Evolutionary conservation across 2,329 filamentous ascomycete genomes (phyloP).

Genomic region (Hysterium pulicare): DNA sequence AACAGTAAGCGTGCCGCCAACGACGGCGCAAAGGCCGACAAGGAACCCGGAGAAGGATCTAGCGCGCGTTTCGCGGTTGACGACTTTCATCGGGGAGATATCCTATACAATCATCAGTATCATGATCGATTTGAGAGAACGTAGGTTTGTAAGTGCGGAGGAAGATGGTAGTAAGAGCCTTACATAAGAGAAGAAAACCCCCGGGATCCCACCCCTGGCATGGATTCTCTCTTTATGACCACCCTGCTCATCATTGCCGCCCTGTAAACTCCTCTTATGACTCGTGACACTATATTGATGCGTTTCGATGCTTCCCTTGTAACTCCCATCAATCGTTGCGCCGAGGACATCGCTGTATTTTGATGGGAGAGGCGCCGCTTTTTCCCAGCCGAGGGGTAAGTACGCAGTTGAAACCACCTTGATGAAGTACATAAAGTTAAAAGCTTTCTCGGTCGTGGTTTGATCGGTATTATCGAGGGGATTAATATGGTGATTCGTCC

Average conservation of each 20-base stretch:
- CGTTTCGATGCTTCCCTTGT: constrained; percentile 86
- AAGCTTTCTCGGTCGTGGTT: constrained; percentile 74
- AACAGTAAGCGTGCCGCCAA: constrained; percentile 92
- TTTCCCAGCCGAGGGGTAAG: constrained; percentile 84
- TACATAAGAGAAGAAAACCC: constrained; percentile 97
- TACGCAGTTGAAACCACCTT: constrained; percentile 98
- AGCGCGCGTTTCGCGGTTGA: constrained; percentile 86
- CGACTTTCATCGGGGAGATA: constrained; percentile 99
- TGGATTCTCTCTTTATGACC: constrained; percentile 92
- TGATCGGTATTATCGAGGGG: constrained; percentile 81
- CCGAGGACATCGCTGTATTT: constrained; percentile 52
- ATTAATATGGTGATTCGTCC: constrained; percentile 89
- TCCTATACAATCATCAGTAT: constrained; percentile 56
- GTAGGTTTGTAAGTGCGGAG: too few relatives aligned
- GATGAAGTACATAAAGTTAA: constrained; percentile 98
- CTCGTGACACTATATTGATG: constrained; percentile 98
- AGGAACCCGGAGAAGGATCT: constrained; percentile 93
- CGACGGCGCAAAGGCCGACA: constrained; percentile 88
- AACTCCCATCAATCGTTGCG: constrained; percentile 46
- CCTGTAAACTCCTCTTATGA: constrained; percentile 82
- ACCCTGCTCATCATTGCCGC: constrained; percentile 79
- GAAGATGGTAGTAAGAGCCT: constrained; percentile 40
- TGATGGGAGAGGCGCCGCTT: constrained; percentile 37
- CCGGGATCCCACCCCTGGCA: constrained; percentile 86
- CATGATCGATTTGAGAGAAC: too few relatives aligned